Conservation (phyloP, 2,329 filamentous ascomycete genomes). For the Arthrocladium fulminans region DNA sequence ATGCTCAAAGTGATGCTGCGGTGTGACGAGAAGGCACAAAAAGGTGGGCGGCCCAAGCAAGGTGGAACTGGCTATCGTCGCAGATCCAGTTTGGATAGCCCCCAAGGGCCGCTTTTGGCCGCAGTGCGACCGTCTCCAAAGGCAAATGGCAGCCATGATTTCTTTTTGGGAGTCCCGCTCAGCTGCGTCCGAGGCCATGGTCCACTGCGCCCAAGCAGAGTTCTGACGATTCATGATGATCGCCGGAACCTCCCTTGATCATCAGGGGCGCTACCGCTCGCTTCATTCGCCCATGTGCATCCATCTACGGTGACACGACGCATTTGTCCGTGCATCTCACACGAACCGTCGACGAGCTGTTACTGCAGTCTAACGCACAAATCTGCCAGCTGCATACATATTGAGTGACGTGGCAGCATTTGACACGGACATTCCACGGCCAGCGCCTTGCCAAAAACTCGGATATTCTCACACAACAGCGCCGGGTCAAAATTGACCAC, state of each 20-base stretch:
- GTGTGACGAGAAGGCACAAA: neutral
- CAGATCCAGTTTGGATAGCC: slow-evolving; percentile 1
- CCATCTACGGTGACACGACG: neutral
- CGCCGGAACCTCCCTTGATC: slow-evolving; percentile 4
- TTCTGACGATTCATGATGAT: slow-evolving; percentile 6
- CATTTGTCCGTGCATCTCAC: slow-evolving; percentile 7
- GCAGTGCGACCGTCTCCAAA: slow-evolving; percentile 4
- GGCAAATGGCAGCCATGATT: neutral
- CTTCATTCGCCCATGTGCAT: slow-evolving; percentile 7
- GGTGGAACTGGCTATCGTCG: slow-evolving; percentile 1
- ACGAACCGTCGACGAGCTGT: slow-evolving; percentile 3
- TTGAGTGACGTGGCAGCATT: slow-evolving; percentile 12
- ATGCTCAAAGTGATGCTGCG: slow-evolving; percentile 4
- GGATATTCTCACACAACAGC: no score
- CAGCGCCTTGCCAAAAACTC: neutral
- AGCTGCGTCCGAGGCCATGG: slow-evolving; percentile 5
- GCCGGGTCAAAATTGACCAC: no score
- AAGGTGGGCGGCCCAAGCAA: neutral
- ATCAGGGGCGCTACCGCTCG: slow-evolving; percentile 7
- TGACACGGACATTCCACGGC: neutral
- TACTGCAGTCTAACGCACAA: slow-evolving; percentile 8
- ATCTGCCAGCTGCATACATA: neutral
- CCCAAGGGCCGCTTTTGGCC: neutral
- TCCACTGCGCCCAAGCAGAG: neutral
- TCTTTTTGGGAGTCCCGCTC: neutral